Evolutionary conservation across 805 yeast genomes (phyloP).

Genomic region (Wickerhamiella spandovensis): DNA sequence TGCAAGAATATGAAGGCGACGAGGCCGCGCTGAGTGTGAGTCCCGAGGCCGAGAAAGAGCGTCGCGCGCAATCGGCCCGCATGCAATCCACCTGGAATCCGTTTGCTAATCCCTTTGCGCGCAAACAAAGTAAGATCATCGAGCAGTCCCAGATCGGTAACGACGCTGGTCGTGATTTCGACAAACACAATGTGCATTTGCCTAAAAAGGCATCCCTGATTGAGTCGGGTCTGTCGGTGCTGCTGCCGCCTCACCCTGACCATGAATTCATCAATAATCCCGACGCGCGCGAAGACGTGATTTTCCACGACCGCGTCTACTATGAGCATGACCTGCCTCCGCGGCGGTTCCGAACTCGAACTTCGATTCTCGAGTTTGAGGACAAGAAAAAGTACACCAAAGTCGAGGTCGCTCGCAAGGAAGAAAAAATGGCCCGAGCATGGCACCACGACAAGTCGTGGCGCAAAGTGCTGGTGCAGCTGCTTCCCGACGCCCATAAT

Average conservation of each 20-base stretch:
- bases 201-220: conserved; percentile 51
- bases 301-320: conserved; percentile 75
- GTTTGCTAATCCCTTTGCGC: conserved; percentile 1
- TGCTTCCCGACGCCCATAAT: conserved; percentile 91
- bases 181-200: conserved; percentile 9
- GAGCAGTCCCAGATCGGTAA: conserved; percentile 5
- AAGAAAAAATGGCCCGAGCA: conserved; percentile 74
- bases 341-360: conserved; percentile 23
- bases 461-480: conserved; percentile 79
- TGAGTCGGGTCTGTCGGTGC: conserved; percentile 61
- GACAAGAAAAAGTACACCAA: conserved; percentile 7
- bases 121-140: conserved; percentile 30
- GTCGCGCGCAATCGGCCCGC: not conserved
- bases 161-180: conserved; percentile 15
- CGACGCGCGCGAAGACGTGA: conserved; percentile 42
- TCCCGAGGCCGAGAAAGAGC: conserved; percentile 26
- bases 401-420: conserved; percentile 31
- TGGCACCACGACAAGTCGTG: conserved; percentile 79
- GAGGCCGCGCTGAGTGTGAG: not conserved
- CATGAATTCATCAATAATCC: conserved; percentile 58
- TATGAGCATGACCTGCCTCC: conserved; percentile 52
- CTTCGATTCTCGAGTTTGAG: conserved; percentile 4
- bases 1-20: not conserved
- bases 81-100: not conserved
- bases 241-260: conserved; percentile 72